These are phyloP conservation scores for Fraxinus ornus DNA, from an alignment of 305 asterid genomes.

Conservation along the genomic window DNA sequence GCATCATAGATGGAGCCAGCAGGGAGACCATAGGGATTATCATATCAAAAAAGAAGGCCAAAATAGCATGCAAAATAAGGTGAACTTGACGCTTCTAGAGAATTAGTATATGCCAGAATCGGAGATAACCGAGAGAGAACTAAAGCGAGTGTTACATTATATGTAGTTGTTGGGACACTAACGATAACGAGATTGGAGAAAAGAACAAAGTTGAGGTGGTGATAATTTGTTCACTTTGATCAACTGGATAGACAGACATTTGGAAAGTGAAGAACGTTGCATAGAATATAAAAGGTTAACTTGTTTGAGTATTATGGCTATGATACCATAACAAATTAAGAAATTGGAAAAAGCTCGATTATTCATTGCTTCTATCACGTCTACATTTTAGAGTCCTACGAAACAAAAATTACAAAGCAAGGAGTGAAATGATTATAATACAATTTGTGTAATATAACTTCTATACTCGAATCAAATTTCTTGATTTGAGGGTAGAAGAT, in stretches of 20 bases:
- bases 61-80: no score
- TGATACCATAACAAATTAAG: background rate
- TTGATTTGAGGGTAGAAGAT: background rate
- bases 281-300: background rate
- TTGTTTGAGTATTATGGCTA: background rate
- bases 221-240: background rate
- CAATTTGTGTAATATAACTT: background rate
- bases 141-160: background rate
- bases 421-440: background rate
- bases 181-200: background rate
- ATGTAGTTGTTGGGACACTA: background rate
- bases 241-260: no score
- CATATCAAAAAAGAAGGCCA: background rate
- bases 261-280: background rate
- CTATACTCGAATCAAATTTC: background rate
- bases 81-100: no score
- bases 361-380: background rate
- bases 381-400: background rate
- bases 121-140: background rate
- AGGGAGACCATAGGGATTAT: background rate
- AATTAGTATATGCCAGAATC: no score
- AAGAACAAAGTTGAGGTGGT: background rate
- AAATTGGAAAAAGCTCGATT: background rate
- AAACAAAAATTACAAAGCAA: background rate
- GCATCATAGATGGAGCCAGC: background rate